Base-by-base conservation (phyloP, 2,329 filamentous ascomycete species). In the Ophiocordyceps camponoti-rufipedis region DNA sequence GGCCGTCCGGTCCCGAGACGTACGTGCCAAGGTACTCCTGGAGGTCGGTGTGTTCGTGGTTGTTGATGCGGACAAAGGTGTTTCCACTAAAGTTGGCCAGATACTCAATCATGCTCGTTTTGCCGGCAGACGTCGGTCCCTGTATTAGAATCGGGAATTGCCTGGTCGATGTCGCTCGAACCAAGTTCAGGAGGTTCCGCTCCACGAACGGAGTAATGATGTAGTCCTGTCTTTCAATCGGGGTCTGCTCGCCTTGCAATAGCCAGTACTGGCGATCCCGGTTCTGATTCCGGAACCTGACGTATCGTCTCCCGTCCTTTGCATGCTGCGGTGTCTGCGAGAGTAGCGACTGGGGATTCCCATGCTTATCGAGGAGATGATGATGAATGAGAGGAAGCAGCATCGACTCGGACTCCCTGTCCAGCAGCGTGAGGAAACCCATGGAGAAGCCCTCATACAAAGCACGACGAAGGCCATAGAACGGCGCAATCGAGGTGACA, bases 31-130 rank as follows among this genome's bases (percentile, higher is more conserved):
- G 68, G 56, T 99, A 99, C 58, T 99, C 93, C 61, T 98, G 91
- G 35, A 99, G 68, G 60, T 99, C 91, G 0, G 91, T 98, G 57
- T 98, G 91, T 58, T 99, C 93, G 62, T 99, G 91, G 54, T 99
- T 99, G 65, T 99, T 99, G 69, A 99, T 98, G 48, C 91, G 79
- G 41, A 98, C 87, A 57, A 96, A 98, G 56, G 85, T 91, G 59
- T 99, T 94, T 4, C 93, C 91, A 29, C 87, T 96, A 46, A 85
- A 82, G 56, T 94, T 91, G n/a, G 93, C 89, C 35, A 99, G 72
- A 58, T 94, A 95, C 62, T 96, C 89, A 40, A 98, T 94, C 91
- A 99, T 98, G 62, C 89, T 96, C 0, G 91, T 99, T 64, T 99
- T 99, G 51, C 91, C 91, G 12, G 89, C 85, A 5, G 93, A 98